A percentile compares a stretch with the other conserved stretches of the same genome.
Evolutionary conservation across 305 asterid genomes (phyloP).

Genomic region (Fraxinus velutina): DNA sequence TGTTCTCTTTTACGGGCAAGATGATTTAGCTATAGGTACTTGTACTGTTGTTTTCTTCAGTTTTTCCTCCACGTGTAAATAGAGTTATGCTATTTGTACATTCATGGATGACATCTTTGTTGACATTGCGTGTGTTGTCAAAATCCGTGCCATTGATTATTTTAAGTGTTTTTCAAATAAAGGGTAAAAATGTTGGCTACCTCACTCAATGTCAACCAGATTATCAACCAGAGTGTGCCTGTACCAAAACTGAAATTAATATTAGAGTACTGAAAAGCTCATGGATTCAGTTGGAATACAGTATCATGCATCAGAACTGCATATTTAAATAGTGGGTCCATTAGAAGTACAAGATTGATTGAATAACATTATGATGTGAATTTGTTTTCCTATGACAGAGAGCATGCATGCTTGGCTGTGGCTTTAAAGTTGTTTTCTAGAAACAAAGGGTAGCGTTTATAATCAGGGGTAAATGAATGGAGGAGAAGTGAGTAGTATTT

Average conservation of each 20-base stretch:
- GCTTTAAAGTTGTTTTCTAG: not conserved
- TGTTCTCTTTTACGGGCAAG: not conserved
- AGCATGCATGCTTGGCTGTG: not conserved
- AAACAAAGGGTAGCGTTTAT: not conserved
- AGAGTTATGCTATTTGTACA: not conserved
- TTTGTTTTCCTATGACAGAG: not conserved
- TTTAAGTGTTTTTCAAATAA: no score
- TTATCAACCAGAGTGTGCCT: not conserved
- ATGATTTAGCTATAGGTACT: not conserved
- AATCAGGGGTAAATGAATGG: not conserved
- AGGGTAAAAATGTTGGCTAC: not conserved
- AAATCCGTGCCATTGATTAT: no score
- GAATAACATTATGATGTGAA: not conserved
- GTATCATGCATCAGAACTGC: not conserved
- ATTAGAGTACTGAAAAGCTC: not conserved
- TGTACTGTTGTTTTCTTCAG: not conserved
- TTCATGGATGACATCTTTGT: not conserved
- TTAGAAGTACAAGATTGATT: not conserved
- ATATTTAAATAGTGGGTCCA: not conserved
- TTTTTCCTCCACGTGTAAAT: not conserved
- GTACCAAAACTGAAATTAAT: no score
- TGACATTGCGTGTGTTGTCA: not conserved
- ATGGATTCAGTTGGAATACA: not conserved
- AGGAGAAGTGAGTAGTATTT: not conserved
- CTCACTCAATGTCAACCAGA: no score